Percentiles rank a stretch among this genome's conserved stretches.
These are phyloP conservation scores for Jackrogersella minutella DNA, from an alignment of 495 filamentous ascomycete species.

Conservation along the genomic window DNA sequence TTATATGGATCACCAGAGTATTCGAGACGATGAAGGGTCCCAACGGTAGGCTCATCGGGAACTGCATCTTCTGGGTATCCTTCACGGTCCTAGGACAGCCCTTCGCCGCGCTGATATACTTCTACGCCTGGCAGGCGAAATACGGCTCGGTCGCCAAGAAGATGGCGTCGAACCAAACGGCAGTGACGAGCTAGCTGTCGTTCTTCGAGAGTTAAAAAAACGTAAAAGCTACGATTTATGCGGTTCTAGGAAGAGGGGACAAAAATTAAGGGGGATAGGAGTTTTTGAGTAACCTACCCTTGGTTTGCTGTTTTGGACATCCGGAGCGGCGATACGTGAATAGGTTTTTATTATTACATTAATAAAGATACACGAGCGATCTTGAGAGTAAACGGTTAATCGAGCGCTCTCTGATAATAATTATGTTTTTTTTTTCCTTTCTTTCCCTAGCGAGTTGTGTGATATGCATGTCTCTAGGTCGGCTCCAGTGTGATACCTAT, in stretches of 20 bases:
- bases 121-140: conserved; percentile 98
- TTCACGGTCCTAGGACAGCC: conserved; percentile 96
- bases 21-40: conserved; percentile 80
- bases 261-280: background rate
- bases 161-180: conserved; percentile 34
- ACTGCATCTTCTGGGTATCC: conserved; percentile 92
- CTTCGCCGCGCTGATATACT: conserved; percentile 87
- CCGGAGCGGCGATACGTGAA: background rate
- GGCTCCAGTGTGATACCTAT: background rate
- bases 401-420: conserved; percentile 6
- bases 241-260: background rate
- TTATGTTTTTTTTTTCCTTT: background rate
- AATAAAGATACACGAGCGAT: too few species aligned
- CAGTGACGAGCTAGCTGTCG: too few species aligned
- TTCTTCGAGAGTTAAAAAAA: too few species aligned
- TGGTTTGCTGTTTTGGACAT: background rate
- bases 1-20: conserved; percentile 80
- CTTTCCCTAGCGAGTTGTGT: background rate
- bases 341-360: too few species aligned
- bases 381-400: conserved; percentile 6
- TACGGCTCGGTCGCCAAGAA: conserved; percentile 73
- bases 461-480: too few species aligned
- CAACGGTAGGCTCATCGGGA: conserved; percentile 79
- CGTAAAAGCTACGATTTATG: conserved; percentile 1
- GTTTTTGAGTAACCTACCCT: background rate